Conservation (phyloP, 805 yeast genomes). For the Nakazawaea ishiwadae region DNA sequence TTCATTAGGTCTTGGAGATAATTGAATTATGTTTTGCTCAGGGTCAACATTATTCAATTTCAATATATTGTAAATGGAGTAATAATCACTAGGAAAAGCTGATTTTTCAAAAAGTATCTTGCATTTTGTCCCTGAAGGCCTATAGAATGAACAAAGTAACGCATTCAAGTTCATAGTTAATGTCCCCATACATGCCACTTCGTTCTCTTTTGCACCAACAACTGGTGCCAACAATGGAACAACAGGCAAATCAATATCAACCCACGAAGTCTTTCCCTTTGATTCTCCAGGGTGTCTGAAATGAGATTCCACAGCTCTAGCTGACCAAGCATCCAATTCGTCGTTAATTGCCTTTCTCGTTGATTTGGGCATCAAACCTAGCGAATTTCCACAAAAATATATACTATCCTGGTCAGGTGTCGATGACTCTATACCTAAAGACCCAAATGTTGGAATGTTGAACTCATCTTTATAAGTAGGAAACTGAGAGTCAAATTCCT, state of each 20-base stretch:
- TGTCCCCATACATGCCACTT: constrained; percentile 86
- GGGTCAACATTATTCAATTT: constrained; percentile 50
- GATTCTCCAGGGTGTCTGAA: constrained; percentile 54
- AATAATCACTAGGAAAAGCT: constrained; percentile 91
- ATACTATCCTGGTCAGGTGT: constrained; percentile 26
- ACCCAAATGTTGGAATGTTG: constrained; percentile 59
- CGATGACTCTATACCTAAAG: constrained; percentile 42
- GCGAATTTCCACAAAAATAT: constrained; percentile 90
- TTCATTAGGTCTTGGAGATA: constrained; percentile 57
- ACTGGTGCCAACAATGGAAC: constrained; percentile 63
- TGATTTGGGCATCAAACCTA: constrained; percentile 79
- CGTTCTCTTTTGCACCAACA: constrained; percentile 72
- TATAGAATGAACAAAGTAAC: constrained; percentile 67
- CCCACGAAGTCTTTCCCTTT: constrained; percentile 63
- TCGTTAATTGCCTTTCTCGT: constrained; percentile 52
- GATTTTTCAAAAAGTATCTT: constrained; percentile 81
- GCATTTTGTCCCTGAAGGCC: constrained; percentile 51
- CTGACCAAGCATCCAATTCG: constrained; percentile 81
- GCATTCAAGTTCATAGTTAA: constrained; percentile 80
- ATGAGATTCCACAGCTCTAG: constrained; percentile 81
- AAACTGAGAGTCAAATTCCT: constrained; percentile 33
- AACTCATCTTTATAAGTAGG: constrained; percentile 43
- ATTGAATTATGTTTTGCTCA: constrained; percentile 55
- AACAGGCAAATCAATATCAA: constrained; percentile 76
- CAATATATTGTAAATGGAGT: constrained; percentile 75